Conservation (phyloP, 2,329 filamentous ascomycete genomes). For the Canariomyces notabilis region DNA sequence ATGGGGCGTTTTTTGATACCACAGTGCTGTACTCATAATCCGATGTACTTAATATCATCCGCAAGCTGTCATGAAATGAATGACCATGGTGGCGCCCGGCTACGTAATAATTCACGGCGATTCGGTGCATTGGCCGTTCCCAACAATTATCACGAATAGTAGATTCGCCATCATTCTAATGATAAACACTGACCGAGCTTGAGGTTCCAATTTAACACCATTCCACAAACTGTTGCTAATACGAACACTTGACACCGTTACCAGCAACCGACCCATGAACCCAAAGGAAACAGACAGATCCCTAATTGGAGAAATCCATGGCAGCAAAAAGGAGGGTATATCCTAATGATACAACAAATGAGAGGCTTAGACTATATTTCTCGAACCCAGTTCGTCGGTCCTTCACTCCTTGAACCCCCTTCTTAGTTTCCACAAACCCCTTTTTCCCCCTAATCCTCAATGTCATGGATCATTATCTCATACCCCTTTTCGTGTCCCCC, state of each 20-base stretch:
- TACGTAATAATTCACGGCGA: too few species aligned
- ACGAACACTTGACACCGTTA: too few species aligned
- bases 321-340: slow-evolving; percentile 7
- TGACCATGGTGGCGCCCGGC: too few species aligned
- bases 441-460: background rate
- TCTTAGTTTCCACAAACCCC: background rate
- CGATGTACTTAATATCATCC: background rate
- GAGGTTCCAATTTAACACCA: too few species aligned
- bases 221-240: too few species aligned
- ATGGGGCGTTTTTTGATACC: slow-evolving; percentile 15
- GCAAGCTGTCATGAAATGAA: background rate
- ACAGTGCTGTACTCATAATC: background rate
- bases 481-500: too few species aligned
- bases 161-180: too few species aligned
- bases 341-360: slow-evolving; percentile 12
- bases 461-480: background rate
- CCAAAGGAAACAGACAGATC: background rate
- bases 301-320: background rate
- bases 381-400: slow-evolving; percentile 7
- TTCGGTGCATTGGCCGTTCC: too few species aligned
- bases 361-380: slow-evolving; percentile 1
- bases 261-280: background rate
- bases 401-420: background rate
- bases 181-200: too few species aligned
- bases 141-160: too few species aligned